Base-by-base conservation (phyloP, 2,329 filamentous ascomycete species). In the Trichophyton rubrum region DNA sequence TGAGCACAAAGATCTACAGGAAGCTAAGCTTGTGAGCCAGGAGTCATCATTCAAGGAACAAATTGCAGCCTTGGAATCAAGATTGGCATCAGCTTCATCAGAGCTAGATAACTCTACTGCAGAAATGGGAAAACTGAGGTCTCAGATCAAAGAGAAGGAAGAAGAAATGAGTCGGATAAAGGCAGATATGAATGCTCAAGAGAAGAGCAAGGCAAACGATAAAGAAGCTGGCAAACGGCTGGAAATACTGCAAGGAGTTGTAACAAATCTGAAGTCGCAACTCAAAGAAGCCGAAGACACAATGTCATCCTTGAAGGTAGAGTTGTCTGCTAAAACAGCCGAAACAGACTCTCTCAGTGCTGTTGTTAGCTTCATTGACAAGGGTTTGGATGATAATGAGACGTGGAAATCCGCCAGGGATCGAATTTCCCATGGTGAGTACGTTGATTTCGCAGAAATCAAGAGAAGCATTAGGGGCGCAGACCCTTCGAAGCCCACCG, bases 231-330 rank as follows among this genome's bases (percentile, higher is more conserved):
- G 82, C 63, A 84, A 83, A 71, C 77, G 78, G 17, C 70, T 78
- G 27, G 75, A 78, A 27, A 81, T 82, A 0, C 70, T 84, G 58
- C 79, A 82, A 60, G 74, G 75, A n/a, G 68, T 85, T 20, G 77
- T 85, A 40, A 76, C 77, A n/a, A 80, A 72, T 35, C 71, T 85
- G 22, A 78, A 78, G 40, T 73, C 73, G 17, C 79, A 85, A 66
- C 68, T 83, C 13, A 78, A 79, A 67, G 74, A 78, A n/a, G 78
- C 79, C 0, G 80, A 84, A 63, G 70, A 73, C 6, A 76, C 76
- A 22, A 75, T 80, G 49, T 73, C 76, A 22, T 69, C 73, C 5
- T 68, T 80, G 15, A 74, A 79, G 63, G 68, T 68, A 3, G 74
- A 79, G 27, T 67, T 79, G 51, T 65, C 64, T 2, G 70, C 75